A percentile compares a stretch with the other conserved stretches of the same genome.
Conservation (phyloP, 352 stramenopile species). For the Peronospora belbahrii region DNA sequence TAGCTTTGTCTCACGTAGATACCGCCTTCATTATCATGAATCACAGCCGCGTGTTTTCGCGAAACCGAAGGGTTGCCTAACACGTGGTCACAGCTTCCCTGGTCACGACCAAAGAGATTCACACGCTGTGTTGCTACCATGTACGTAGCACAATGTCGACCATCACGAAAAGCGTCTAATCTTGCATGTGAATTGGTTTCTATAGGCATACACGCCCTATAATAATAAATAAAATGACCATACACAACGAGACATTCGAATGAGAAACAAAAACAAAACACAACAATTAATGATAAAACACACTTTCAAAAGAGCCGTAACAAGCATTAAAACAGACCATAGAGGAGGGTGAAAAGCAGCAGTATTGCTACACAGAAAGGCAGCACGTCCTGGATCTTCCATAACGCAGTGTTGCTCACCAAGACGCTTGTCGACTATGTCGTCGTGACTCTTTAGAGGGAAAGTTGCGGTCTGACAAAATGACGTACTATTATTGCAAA, state of each 20-base stretch:
- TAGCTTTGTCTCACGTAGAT: conserved; percentile 57
- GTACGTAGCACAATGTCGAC: conserved; percentile 74
- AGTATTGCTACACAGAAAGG: conserved; percentile 73
- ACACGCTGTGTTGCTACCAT: conserved; percentile 79
- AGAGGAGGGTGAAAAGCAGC: conserved; percentile 72
- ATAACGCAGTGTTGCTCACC: conserved; percentile 17
- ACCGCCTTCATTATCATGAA: conserved; percentile 70
- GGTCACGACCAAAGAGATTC: conserved; percentile 79
- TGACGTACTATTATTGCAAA: neutral
- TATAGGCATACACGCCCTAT: conserved; percentile 56
- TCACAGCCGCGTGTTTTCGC: conserved; percentile 79
- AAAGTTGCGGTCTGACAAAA: neutral
- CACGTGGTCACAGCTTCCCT: conserved; percentile 81
- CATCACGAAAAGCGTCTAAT: conserved; percentile 69
- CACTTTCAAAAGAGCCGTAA: too few relatives aligned
- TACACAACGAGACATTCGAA: too few relatives aligned
- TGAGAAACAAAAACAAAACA: neutral
- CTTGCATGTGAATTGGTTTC: conserved; percentile 61
- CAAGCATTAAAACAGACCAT: conserved; percentile 31
- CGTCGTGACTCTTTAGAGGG: conserved; percentile 3
- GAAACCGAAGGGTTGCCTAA: conserved; percentile 83
- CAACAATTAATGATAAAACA: neutral
- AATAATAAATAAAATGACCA: neutral
- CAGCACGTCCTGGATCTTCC: conserved; percentile 49
- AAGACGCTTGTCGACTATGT: conserved; percentile 15